Evolutionary conservation across 768 basidiomycete genomes (phyloP).

Genomic region (Plicaturopsis crispa): DNA sequence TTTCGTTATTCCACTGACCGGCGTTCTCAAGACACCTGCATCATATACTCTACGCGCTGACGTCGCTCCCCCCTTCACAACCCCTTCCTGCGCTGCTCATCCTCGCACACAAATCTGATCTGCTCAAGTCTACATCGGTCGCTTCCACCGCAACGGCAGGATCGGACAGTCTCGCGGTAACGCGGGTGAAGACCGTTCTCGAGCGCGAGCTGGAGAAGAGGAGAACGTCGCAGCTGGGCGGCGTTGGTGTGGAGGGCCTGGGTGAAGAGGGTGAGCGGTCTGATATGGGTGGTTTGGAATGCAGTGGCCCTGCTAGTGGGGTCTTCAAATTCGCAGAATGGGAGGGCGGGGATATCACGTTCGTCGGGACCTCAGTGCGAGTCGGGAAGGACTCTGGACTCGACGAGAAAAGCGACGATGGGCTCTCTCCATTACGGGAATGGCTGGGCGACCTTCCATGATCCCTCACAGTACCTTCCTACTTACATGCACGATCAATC

Average conservation of each 20-base stretch:
- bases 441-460: constrained; percentile 42
- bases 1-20: neutral
- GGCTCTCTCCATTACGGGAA: constrained; percentile 31
- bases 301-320: constrained; percentile 41
- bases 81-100: constrained; percentile 53
- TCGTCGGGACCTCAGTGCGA: constrained; percentile 50
- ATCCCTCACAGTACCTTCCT: constrained; percentile 9
- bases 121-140: constrained; percentile 38
- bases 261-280: constrained; percentile 56
- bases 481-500: constrained; percentile 9
- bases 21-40: constrained; percentile 57
- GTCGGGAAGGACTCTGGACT: constrained; percentile 19
- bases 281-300: constrained; percentile 73
- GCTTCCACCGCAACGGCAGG: constrained; percentile 28
- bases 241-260: constrained; percentile 65
- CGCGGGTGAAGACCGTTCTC: constrained; percentile 67
- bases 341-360: constrained; percentile 77
- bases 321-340: constrained; percentile 71
- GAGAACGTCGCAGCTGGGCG: constrained; percentile 50
- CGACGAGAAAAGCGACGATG: constrained; percentile 7
- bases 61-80: constrained; percentile 67
- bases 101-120: constrained; percentile 72
- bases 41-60: constrained; percentile 57
- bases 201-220: constrained; percentile 84
- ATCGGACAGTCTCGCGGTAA: constrained; percentile 45